A percentile compares a stretch with the other conserved stretches of the same genome.
phyloP scores from a whole-genome alignment of 208 protist genomes.

The Leishmania aethiopica region DNA sequence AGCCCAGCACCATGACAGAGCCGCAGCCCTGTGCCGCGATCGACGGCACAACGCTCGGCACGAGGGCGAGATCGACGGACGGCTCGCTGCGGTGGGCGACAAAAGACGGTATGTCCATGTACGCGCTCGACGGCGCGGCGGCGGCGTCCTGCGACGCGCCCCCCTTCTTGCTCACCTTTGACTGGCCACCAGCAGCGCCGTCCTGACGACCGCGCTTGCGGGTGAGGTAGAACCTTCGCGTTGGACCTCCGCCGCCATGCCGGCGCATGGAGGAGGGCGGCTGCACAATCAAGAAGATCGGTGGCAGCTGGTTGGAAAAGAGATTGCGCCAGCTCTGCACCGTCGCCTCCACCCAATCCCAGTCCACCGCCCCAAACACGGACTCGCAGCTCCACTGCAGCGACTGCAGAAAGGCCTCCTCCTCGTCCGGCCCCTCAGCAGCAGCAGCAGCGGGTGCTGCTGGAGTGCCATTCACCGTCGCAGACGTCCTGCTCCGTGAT shows the following conservation, averaged over 20 bases:
- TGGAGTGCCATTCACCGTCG: background rate
- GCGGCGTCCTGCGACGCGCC: background rate
- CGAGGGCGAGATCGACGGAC: conserved; percentile 44
- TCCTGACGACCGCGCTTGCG: conserved; percentile 16
- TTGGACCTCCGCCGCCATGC: conserved; percentile 12
- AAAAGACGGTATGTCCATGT: conserved; percentile 75
- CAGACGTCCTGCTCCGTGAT: background rate
- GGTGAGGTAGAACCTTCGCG: conserved; percentile 22
- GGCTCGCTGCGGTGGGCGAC: conserved; percentile 46
- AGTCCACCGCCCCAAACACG: conserved; percentile 81
- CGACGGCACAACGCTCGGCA: conserved; percentile 60
- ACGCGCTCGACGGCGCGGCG: conserved; percentile 27
- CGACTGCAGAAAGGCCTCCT: conserved; percentile 26
- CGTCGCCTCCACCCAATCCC: conserved; percentile 76
- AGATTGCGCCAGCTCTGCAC: conserved; percentile 50
- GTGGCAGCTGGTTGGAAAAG: conserved; percentile 40
- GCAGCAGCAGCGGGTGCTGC: background rate
- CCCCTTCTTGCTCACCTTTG: background rate
- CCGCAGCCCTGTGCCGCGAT: conserved; percentile 38
- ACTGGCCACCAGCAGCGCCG: background rate
- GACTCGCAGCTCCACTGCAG: conserved; percentile 55
- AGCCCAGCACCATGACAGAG: conserved; percentile 74
- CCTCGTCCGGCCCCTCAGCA: conserved; percentile 18
- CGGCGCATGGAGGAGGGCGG: conserved; percentile 38
- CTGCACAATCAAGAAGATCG: conserved; percentile 66